Conservation (phyloP, 2,329 filamentous ascomycete genomes). For the Fusarium nisikadoi region DNA sequence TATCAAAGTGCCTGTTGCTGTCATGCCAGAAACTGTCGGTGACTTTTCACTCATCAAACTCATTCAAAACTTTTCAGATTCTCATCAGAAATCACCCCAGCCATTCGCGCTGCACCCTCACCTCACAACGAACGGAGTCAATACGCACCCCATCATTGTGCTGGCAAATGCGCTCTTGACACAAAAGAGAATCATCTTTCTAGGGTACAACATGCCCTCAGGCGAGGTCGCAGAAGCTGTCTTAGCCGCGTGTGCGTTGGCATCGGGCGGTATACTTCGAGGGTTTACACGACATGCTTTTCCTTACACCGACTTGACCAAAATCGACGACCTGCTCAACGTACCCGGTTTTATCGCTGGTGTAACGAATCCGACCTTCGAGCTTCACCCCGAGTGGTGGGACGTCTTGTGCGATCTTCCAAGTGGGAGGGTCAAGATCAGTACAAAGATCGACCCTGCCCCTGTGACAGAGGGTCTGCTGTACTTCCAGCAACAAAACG, state of each 20-base stretch:
- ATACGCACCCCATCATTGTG: constrained; percentile 94
- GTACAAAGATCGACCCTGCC: constrained; percentile 83
- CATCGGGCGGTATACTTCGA: constrained; percentile 88
- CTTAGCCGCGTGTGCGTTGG: constrained; percentile 92
- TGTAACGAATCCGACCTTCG: constrained; percentile 96
- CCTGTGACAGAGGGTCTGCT: constrained; percentile 84
- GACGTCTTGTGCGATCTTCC: constrained; percentile 94
- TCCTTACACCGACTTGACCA: constrained; percentile 96
- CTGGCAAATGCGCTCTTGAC: constrained; percentile 94
- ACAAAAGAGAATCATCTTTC: constrained; percentile 94
- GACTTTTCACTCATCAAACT: constrained; percentile 98
- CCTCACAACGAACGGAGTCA: constrained; percentile 88
- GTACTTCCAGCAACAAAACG: constrained; percentile 87
- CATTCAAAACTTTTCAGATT: constrained; percentile 90
- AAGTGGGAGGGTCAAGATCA: constrained; percentile 93
- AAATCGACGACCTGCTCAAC: constrained; percentile 94
- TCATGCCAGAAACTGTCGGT: constrained; percentile 94
- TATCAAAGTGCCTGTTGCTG: constrained; percentile 93
- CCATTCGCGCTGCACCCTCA: constrained; percentile 90
- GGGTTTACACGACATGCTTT: constrained; percentile 97
- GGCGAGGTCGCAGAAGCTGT: constrained; percentile 98
- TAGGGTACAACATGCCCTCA: constrained; percentile 94
- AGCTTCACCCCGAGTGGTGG: constrained; percentile 97
- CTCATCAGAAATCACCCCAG: constrained; percentile 84
- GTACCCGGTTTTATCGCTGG: constrained; percentile 98